A percentile compares a stretch with the other conserved stretches of the same genome.
Evolutionary conservation across 2,329 filamentous ascomycete genomes (phyloP).

Genomic region (Clonostachys rhizophaga): DNA sequence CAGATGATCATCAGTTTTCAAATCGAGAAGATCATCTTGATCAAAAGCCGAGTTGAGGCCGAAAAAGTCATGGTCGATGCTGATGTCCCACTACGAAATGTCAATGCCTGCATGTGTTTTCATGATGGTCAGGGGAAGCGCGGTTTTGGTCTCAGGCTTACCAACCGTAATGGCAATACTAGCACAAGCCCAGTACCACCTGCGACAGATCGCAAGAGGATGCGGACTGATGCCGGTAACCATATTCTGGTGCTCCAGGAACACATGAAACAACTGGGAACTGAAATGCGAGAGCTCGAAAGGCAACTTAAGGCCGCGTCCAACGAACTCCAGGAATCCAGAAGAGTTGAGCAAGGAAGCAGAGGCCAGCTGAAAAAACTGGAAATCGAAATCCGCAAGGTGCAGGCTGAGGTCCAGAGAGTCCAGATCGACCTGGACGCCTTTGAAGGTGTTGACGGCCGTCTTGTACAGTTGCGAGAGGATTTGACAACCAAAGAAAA

Average conservation of each 20-base stretch:
- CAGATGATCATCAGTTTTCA: conserved; percentile 77
- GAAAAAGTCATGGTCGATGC: conserved; percentile 63
- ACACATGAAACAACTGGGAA: conserved; percentile 45
- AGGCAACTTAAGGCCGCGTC: conserved; percentile 34
- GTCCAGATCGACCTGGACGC: conserved; percentile 57
- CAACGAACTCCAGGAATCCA: conserved; percentile 38
- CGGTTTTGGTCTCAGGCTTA: conserved; percentile 56
- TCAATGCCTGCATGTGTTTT: conserved; percentile 66
- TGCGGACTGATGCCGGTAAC: conserved; percentile 70
- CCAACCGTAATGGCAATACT: conserved; percentile 31
- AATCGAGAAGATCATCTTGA: conserved; percentile 81
- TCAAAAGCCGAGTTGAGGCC: conserved; percentile 64
- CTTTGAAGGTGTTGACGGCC: conserved; percentile 64
- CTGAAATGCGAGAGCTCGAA: conserved; percentile 48
- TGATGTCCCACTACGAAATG: conserved; percentile 58
- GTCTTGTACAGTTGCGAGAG: conserved; percentile 52
- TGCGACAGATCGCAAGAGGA: conserved; percentile 56
- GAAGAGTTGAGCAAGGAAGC: conserved; percentile 1
- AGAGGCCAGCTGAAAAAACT: conserved; percentile 25
- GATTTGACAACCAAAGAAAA: conserved; percentile 51
- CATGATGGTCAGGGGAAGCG: conserved; percentile 50
- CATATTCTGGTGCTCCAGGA: conserved; percentile 54
- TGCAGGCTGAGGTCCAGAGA: conserved; percentile 51
- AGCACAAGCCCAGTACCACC: conserved; percentile 37
- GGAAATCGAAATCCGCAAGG: conserved; percentile 49